These are phyloP conservation scores for Entomortierella parvispora DNA, from an alignment of 192 early-diverging fungal genomes.

Conservation along the genomic window DNA sequence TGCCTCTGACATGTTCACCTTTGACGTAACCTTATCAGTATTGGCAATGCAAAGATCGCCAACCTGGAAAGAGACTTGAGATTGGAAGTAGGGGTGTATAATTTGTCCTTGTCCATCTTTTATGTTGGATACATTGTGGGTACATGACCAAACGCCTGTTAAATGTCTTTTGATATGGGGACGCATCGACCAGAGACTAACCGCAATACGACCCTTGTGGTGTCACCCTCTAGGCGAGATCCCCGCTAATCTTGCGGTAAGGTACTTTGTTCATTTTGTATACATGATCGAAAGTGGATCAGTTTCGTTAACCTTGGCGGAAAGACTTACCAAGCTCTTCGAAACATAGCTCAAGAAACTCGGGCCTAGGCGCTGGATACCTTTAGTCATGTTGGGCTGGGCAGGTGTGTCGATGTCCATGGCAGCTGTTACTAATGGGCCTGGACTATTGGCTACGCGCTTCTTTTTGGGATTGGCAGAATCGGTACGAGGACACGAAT, in stretches of 20 bases:
- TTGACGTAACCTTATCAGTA: too few relatives aligned
- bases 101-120: constrained; percentile 65
- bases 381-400: constrained; percentile 11
- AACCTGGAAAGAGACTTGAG: constrained; percentile 52
- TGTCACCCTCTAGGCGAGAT: constrained; percentile 16
- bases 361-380: constrained; percentile 3
- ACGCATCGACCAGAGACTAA: too few relatives aligned
- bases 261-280: neutral
- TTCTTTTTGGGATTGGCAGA: constrained; percentile 65
- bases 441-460: constrained; percentile 51
- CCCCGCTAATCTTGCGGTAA: constrained; percentile 9
- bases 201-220: too few relatives aligned
- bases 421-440: constrained; percentile 20
- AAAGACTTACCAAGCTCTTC: neutral
- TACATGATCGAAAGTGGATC: neutral
- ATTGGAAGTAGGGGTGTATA: constrained; percentile 53
- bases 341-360: constrained; percentile 7
- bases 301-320: neutral
- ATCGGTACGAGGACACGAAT: constrained; percentile 27
- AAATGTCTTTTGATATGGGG: neutral
- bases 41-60: constrained; percentile 2
- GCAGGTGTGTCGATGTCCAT: constrained; percentile 3
- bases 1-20: too few relatives aligned
- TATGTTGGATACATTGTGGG: constrained; percentile 63
- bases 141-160: neutral